A percentile compares a stretch with the other conserved stretches of the same genome.
Conservation (phyloP, 2,329 filamentous ascomycete species). For the Bipolaris gigantea region DNA sequence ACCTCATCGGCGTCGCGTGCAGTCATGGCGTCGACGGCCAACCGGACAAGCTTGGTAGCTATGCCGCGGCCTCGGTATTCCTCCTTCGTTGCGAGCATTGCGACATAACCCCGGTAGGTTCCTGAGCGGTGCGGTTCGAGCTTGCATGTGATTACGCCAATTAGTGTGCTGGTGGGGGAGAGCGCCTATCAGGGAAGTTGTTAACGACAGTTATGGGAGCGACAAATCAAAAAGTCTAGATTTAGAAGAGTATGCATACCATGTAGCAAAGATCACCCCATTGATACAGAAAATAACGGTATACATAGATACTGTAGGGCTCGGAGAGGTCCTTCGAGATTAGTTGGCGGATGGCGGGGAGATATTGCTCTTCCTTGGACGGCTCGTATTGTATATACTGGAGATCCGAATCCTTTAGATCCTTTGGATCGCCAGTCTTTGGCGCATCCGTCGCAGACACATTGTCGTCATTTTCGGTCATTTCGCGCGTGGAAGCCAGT, state of each 20-base stretch:
- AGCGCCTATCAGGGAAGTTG: conserved; percentile 29
- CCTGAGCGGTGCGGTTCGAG: conserved; percentile 87
- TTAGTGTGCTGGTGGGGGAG: conserved; percentile 57
- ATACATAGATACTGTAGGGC: conserved; percentile 99
- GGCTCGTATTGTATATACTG: conserved; percentile 63
- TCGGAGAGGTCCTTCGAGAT: conserved; percentile 97
- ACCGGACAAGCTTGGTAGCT: conserved; percentile 80
- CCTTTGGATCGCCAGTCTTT: not conserved
- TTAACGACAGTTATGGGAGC: not conserved
- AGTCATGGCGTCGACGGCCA: conserved; percentile 89
- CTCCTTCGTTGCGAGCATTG: conserved; percentile 92
- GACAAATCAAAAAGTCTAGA: not conserved
- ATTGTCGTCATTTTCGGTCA: conserved; percentile 5
- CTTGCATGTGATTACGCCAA: conserved; percentile 94
- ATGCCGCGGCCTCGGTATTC: conserved; percentile 82
- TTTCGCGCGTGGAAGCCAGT: conserved; percentile 3
- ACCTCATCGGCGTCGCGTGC: conserved; percentile 85
- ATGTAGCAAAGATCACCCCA: conserved; percentile 98
- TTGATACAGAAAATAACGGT: conserved; percentile 96
- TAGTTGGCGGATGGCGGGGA: conserved; percentile 84
- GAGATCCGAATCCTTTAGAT: conserved; percentile 43
- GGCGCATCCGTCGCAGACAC: not conserved
- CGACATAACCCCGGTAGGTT: conserved; percentile 90
- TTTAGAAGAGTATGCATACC: conserved; percentile 52
- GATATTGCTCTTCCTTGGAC: conserved; percentile 64